Evolutionary conservation across 495 filamentous ascomycete genomes (phyloP), one percentile per base, ranked within the genome.

Genomic region (Hyaloscypha variabilis): DNA sequence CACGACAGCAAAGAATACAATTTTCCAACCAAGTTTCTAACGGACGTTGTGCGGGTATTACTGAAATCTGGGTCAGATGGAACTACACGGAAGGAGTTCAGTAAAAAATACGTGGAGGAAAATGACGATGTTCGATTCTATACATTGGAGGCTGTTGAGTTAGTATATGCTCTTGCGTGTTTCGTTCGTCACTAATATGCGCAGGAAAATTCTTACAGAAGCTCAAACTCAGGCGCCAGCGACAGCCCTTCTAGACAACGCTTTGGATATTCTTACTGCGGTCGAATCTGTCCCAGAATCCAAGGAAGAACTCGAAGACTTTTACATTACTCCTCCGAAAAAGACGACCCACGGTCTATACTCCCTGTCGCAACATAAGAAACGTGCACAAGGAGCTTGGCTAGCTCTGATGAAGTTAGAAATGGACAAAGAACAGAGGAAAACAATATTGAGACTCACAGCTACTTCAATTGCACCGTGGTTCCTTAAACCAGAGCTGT

Each of bases 111-210:
- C 69, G 74, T 94, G 42, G 87, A 90, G 65, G 78, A 85, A 66
- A 94, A 88, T 73, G 90, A 96, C 62, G 95, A 99, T 78, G 81
- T 97, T 63, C 78, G 93, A 64, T 97, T 87, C 73, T 90, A 90
- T 71, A 91, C 91, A 8, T 91, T 96, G 69, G 75, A 83, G 55
- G 82, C 83, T 31, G 78, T 94, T 51, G 78, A 81, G 91, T 93
- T 85, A 42, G 88, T 83, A 36, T 57, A 36, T 19, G 6, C 24
- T 26, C 26, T 24, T 29, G 21, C 39, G 6, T 39, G 10, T 6
- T 50, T 14, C 28, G 31, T 39, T 8, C 13, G 53, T 19, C 67
- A 23, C 30, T 64, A 70, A 73, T 71, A 67, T 3, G 31, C 28
- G 31, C 28, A 81, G 76, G 54, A 72, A 73, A 34, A 77, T 84